Conservation (phyloP, 169 alveolate genomes). For the Cryptosporidium ubiquitum region DNA sequence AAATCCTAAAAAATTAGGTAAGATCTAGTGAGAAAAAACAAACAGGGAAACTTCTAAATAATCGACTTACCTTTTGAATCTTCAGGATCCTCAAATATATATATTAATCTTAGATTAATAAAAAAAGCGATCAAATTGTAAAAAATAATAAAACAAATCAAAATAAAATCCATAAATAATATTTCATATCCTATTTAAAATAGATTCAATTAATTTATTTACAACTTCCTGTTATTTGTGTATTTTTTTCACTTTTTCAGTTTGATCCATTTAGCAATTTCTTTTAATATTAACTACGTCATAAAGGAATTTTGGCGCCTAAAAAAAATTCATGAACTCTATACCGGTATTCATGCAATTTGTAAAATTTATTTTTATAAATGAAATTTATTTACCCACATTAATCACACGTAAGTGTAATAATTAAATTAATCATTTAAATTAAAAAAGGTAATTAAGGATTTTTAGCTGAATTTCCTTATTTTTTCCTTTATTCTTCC, state of each 20-base stretch:
- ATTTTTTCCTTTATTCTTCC: neutral
- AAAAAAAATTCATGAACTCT: conserved; percentile 36
- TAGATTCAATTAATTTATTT: neutral
- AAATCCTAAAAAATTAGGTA: neutral
- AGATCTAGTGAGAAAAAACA: neutral
- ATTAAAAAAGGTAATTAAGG: neutral
- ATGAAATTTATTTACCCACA: neutral
- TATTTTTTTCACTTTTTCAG: neutral
- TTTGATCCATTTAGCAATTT: neutral
- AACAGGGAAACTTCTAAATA: neutral
- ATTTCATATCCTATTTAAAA: neutral
- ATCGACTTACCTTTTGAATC: conserved; percentile 62
- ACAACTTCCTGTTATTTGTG: too few species aligned
- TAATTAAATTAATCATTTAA: neutral
- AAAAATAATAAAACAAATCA: conserved; percentile 44
- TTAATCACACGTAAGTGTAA: neutral
- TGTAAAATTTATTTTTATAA: neutral
- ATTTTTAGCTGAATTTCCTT: neutral
- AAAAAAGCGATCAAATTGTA: conserved; percentile 41
- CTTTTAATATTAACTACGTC: conserved; percentile 10
- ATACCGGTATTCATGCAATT: conserved; percentile 44
- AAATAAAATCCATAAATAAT: conserved; percentile 51
- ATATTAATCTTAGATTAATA: conserved; percentile 29
- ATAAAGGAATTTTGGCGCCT: conserved; percentile 37
- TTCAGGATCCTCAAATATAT: conserved; percentile 61